Evolutionary conservation across 495 filamentous ascomycete genomes (phyloP), one percentile per base, ranked within the genome.

Genomic region (Collariella sp.): DNA sequence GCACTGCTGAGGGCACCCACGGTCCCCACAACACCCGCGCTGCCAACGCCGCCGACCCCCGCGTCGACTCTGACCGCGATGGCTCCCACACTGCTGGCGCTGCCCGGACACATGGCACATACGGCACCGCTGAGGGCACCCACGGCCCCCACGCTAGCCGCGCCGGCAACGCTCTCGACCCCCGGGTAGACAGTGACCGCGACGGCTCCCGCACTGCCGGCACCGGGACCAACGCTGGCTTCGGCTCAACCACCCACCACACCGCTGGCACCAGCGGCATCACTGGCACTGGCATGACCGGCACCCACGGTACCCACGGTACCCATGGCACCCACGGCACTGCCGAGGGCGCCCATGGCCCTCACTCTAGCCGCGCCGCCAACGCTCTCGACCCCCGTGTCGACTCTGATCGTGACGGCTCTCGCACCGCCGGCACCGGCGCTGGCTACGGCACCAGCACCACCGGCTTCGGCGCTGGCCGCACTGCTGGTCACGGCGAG

Each of bases 301-400:
- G 62, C 55, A 62, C 60, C 40, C 55, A 65, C 47, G 64, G 62
- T 22, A 31, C 26, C 26, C 9, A 31, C 26, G 26, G 26, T 31
- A 4, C 26, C 5, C 26, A 31, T 15, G 59, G 62, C 55, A 62
- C 58, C 40, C 52, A 65, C 47, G 62, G 62, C 20, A 57, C 51
- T n/a, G 48, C 63, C 23, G 42, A 48, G 3, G 62, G 61, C 23
- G 64, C 59, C 23, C 18, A 65, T 33, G 77, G 77, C 5, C 74
- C 79, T 6, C 80, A 82, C 68, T 60, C 59, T 48, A 79, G 73
- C 46, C 72, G 76, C 59, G 20, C 81, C 13, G 69, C 76, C 48
- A 85, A 84, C 69, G 80, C 80, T 62, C 52, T 57, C 61, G 43
- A 80, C 44, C 78, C 78, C 16, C 64, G 74, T 29, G 65, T 77